Conservation (phyloP, 345 rosid species). For the Dipteronia sinensis region DNA sequence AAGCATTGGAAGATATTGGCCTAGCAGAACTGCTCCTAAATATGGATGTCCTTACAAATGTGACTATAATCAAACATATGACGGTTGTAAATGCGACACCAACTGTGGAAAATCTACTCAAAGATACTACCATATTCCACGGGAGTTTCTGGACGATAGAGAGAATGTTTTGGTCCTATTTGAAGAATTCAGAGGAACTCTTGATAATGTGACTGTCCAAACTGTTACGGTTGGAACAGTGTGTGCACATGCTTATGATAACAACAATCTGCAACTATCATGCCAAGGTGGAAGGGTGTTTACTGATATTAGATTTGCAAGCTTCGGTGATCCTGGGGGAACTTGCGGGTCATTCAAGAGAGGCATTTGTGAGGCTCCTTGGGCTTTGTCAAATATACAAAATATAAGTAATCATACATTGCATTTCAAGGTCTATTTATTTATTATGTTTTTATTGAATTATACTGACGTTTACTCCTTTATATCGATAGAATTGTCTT, state of each 20-base stretch:
- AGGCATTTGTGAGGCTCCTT: conserved; percentile 10
- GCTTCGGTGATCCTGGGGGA: conserved; percentile 54
- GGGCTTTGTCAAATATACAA: conserved; percentile 7
- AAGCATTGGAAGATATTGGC: conserved; percentile 78
- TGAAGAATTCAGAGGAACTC: conserved; percentile 65
- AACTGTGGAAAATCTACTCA: conserved; percentile 65
- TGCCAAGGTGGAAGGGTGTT: conserved; percentile 45
- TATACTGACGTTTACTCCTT: not conserved
- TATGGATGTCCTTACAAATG: conserved; percentile 47
- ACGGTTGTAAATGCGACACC: conserved; percentile 30
- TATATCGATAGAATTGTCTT: conserved; percentile 26
- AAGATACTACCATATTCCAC: conserved; percentile 65
- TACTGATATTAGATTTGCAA: conserved; percentile 48
- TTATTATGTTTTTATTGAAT: not conserved
- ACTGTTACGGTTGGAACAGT: conserved; percentile 47
- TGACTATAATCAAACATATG: conserved; percentile 50
- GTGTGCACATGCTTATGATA: conserved; percentile 45
- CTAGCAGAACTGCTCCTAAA: conserved; percentile 31
- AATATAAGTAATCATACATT: not conserved
- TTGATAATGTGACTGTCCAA: conserved; percentile 34
- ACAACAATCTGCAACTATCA: conserved; percentile 40
- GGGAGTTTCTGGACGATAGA: conserved; percentile 34
- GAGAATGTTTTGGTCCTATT: conserved; percentile 45
- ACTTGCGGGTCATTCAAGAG: conserved; percentile 38
- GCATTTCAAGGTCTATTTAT: not conserved